Conservation (phyloP, 2,329 filamentous ascomycete species). For the Pseudopyrenochaeta lycopersici region DNA sequence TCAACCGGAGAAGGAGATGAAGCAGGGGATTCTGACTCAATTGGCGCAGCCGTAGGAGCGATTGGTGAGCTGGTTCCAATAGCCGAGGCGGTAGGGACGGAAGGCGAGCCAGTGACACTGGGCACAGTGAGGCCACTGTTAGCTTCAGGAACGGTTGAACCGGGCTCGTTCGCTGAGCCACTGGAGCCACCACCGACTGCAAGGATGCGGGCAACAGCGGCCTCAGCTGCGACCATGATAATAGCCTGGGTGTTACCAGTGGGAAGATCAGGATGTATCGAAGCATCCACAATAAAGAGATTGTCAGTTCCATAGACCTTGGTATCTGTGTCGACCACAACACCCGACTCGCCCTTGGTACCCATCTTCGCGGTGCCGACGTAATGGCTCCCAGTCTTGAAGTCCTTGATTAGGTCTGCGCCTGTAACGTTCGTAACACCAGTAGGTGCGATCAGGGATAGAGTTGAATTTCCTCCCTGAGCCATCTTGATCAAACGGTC, state of each 20-base stretch:
- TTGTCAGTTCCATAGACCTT: slow-evolving; percentile 57
- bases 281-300: slow-evolving; percentile 57
- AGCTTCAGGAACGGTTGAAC: slow-evolving; percentile 8
- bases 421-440: slow-evolving; percentile 53
- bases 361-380: slow-evolving; percentile 65
- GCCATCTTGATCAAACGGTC: slow-evolving; percentile 55
- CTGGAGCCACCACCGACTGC: slow-evolving; percentile 41
- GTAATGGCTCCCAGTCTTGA: slow-evolving; percentile 49
- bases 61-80: slow-evolving; percentile 1
- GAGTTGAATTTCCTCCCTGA: slow-evolving; percentile 34
- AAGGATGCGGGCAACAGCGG: slow-evolving; percentile 63
- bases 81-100: slow-evolving; percentile 23
- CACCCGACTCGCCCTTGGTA: slow-evolving; percentile 49
- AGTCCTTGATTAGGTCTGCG: slow-evolving; percentile 44
- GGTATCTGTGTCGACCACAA: slow-evolving; percentile 51
- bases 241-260: slow-evolving; percentile 73
- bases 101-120: neutral
- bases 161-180: slow-evolving; percentile 22
- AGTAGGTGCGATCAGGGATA: slow-evolving; percentile 44
- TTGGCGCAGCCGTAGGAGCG: slow-evolving; percentile 13
- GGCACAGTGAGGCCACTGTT: slow-evolving; percentile 2
- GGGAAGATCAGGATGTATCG: slow-evolving; percentile 70
- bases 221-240: slow-evolving; percentile 71
- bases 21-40: slow-evolving; percentile 9
- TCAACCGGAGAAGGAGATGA: slow-evolving; percentile 2